These are phyloP conservation scores for Lavandula angustifolia DNA, from an alignment of 257 asterid genomes.

Conservation along the genomic window DNA sequence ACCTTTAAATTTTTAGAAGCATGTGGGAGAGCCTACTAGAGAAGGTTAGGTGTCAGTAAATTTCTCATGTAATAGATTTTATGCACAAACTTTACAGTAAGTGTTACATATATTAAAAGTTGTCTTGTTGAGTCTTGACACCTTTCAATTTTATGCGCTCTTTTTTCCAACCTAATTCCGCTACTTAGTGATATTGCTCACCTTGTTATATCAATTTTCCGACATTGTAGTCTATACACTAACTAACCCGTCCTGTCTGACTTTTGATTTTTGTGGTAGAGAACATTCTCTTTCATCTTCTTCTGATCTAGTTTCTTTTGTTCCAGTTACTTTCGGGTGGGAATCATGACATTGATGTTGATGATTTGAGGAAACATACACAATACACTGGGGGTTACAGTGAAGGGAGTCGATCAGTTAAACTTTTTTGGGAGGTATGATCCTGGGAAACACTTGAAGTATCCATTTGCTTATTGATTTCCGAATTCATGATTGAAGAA, in stretches of 20 bases:
- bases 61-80: too few species aligned
- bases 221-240: constrained; percentile 2
- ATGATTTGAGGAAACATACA: constrained; percentile 78
- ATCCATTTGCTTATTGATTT: constrained; percentile 4
- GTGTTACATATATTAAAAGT: neutral
- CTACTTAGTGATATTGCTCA: constrained; percentile 5
- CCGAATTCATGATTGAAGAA: constrained; percentile 13
- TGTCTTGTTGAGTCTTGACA: constrained; percentile 9
- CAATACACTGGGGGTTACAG: constrained; percentile 91
- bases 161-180: neutral
- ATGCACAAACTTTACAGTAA: constrained; percentile 1
- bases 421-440: constrained; percentile 95
- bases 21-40: constrained; percentile 16
- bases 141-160: constrained; percentile 1
- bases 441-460: constrained; percentile 26
- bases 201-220: constrained; percentile 5
- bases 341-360: constrained; percentile 84
- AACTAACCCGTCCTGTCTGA: constrained; percentile 4
- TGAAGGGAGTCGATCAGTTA: constrained; percentile 83
- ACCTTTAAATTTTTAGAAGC: constrained; percentile 16
- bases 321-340: constrained; percentile 93
- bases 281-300: constrained; percentile 11
- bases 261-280: constrained; percentile 12
- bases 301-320: constrained; percentile 28
- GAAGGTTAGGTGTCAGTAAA: neutral